These are phyloP conservation scores for Floccularia luteovirens DNA, from an alignment of 768 basidiomycete species.

Conservation along the genomic window DNA sequence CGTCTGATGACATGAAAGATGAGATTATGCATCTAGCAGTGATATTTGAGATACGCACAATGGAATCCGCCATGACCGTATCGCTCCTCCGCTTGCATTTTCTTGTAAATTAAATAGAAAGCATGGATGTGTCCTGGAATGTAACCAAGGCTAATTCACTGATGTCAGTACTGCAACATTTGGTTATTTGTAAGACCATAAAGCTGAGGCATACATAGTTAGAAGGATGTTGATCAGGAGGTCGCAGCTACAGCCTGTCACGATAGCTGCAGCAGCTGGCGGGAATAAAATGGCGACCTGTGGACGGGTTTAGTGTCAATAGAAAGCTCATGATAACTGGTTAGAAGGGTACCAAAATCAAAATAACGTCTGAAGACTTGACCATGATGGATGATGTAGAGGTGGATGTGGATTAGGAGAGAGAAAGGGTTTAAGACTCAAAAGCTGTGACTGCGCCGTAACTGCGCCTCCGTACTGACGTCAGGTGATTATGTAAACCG, in stretches of 20 bases:
- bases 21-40: background rate
- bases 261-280: constrained; percentile 68
- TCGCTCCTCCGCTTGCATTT: constrained; percentile 79
- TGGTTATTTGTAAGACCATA: background rate
- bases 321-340: background rate
- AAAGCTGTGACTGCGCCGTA: too few species aligned
- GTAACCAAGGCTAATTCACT: constrained; percentile 57
- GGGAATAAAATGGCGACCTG: constrained; percentile 79
- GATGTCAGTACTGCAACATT: background rate
- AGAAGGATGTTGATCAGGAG: constrained; percentile 77
- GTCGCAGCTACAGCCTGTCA: constrained; percentile 83
- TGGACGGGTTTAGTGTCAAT: background rate
- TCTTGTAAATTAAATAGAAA: constrained; percentile 87
- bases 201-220: constrained; percentile 54
- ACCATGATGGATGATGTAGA: constrained; percentile 35
- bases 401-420: too few species aligned
- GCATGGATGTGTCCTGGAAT: constrained; percentile 71
- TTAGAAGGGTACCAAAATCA: background rate
- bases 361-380: constrained; percentile 1
- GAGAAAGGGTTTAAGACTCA: too few species aligned
- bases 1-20: constrained; percentile 16
- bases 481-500: too few species aligned
- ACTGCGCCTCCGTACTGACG: too few species aligned
- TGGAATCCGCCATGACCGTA: constrained; percentile 73
- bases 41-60: constrained; percentile 40